Percentiles rank a stretch among this genome's conserved stretches.
Conservation (phyloP, 169 alveolate genomes). For the Theileria luwenshuni region DNA sequence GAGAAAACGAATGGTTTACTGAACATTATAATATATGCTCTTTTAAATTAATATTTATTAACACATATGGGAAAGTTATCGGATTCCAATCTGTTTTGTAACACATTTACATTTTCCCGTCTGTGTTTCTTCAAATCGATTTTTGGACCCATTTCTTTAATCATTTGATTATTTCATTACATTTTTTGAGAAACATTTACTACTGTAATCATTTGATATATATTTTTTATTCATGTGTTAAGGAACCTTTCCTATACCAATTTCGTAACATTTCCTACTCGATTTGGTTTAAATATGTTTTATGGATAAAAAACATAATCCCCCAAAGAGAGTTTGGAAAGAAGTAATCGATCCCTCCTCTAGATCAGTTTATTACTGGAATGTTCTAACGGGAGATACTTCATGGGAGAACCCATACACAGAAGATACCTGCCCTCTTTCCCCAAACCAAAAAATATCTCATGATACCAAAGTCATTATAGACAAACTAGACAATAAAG, state of each 20-base stretch:
- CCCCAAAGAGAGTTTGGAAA: conserved; percentile 33
- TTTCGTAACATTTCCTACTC: background rate
- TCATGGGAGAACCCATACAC: conserved; percentile 37
- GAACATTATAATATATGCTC: no score
- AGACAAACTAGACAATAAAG: background rate
- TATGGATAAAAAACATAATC: conserved; percentile 12
- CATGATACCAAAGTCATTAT: conserved; percentile 16
- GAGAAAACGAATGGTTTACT: background rate
- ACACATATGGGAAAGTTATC: no score
- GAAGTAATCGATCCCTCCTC: conserved; percentile 54
- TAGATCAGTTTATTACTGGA: conserved; percentile 52
- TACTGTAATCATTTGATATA: background rate
- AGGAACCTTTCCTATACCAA: background rate
- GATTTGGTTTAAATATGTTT: background rate
- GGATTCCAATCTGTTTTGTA: background rate
- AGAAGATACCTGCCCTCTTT: background rate
- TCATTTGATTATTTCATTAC: background rate
- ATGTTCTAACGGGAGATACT: conserved; percentile 47
- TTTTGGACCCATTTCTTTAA: background rate
- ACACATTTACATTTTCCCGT: background rate
- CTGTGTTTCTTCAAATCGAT: background rate
- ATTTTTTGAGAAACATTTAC: background rate
- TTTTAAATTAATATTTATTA: no score
- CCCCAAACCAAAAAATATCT: conserved; percentile 8
- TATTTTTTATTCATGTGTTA: conserved; percentile 3